Conservation (phyloP, 164 flowering plant genomes). For the Litsea cubeba region DNA sequence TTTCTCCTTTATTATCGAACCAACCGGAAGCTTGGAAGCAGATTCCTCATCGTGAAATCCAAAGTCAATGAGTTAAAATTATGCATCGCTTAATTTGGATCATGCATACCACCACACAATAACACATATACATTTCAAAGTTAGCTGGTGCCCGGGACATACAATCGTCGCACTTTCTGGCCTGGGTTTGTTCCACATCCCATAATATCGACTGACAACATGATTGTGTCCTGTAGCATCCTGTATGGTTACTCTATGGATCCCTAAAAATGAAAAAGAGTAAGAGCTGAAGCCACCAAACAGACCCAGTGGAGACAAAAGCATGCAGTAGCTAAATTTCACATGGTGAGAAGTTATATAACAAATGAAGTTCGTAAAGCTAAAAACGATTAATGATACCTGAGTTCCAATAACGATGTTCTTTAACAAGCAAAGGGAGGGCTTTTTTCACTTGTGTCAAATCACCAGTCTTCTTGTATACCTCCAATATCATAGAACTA, state of each 20-base stretch:
- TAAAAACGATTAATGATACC: conserved; percentile 17
- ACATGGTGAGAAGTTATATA: not conserved
- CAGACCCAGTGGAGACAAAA: not conserved
- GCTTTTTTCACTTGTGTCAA: conserved; percentile 26
- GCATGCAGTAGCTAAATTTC: not conserved
- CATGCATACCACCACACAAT: not conserved
- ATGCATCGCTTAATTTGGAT: not conserved
- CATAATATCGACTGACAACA: conserved; percentile 65
- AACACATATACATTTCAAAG: not conserved
- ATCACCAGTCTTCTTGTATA: conserved; percentile 38
- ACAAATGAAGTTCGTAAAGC: not conserved
- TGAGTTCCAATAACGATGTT: conserved; percentile 45
- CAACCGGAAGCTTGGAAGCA: conserved; percentile 53
- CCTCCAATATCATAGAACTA: conserved; percentile 41
- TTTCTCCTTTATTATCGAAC: conserved; percentile 37
- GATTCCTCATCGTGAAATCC: conserved; percentile 52
- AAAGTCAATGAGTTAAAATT: not conserved
- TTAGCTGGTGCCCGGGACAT: conserved; percentile 16
- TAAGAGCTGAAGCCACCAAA: not conserved
- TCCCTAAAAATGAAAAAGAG: conserved; percentile 28
- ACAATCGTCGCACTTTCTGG: conserved; percentile 79
- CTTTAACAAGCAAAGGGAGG: conserved; percentile 42
- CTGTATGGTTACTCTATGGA: conserved; percentile 56
- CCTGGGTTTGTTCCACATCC: conserved; percentile 94
- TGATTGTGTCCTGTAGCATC: conserved; percentile 50